These are phyloP conservation scores for Colletotrichum brevisporum DNA, from an alignment of 2,329 filamentous ascomycete genomes.

Conservation along the genomic window DNA sequence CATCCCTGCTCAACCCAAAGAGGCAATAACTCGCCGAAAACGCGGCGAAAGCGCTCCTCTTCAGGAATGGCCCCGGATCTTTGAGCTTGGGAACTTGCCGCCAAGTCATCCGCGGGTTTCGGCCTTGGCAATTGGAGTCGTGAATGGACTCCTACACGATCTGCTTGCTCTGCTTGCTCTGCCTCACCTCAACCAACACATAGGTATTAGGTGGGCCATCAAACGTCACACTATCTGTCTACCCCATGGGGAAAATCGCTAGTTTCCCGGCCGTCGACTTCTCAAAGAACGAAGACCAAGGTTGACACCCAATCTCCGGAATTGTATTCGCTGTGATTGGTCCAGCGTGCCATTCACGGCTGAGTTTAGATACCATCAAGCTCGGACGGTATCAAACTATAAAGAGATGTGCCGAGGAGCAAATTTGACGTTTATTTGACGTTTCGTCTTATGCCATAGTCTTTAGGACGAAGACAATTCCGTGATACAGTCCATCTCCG, in stretches of 20 bases:
- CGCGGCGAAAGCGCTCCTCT: not conserved
- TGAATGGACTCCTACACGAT: not conserved
- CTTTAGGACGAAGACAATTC: too few species aligned
- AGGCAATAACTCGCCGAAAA: not conserved
- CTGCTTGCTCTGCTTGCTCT: not conserved
- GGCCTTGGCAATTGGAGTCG: not conserved
- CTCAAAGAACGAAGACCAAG: too few species aligned
- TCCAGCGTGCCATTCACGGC: not conserved
- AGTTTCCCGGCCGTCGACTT: too few species aligned
- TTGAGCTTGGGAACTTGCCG: too few species aligned
- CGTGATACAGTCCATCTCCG: too few species aligned
- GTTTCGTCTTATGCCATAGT: not conserved
- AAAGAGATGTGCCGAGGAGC: slow-evolving; percentile 12
- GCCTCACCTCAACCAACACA: not conserved
- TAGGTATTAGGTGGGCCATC: too few species aligned
- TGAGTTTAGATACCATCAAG: not conserved
- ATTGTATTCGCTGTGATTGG: not conserved
- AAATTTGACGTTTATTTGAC: not conserved
- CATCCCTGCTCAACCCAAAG: not conserved
- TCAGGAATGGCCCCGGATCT: not conserved
- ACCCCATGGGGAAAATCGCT: slow-evolving; percentile 16
- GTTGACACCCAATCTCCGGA: not conserved
- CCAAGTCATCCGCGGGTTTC: too few species aligned
- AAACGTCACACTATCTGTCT: not conserved
- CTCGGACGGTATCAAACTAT: slow-evolving; percentile 12